Base-by-base conservation (phyloP, 257 asterid species). In the Cruciata laevipes region DNA sequence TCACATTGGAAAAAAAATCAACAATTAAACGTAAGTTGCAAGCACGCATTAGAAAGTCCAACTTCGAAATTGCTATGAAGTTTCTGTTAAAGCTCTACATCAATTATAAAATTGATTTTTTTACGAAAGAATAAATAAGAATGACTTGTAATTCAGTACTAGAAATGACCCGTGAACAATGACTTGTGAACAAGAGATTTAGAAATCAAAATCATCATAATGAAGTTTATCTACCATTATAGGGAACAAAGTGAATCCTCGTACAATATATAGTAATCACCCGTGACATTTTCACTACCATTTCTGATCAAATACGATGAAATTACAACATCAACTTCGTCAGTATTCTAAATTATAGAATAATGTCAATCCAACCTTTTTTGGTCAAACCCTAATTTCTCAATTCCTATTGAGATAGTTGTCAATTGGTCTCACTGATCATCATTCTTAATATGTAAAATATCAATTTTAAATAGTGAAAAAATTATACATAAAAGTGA, bases 191-290 rank as follows among this genome's bases (percentile, higher is more conserved):
- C 13, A 23, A 21, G 27, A 56, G 23, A 23, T 42, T 42, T 42
- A 42, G 38, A 7, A 7, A 42, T 42, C 0, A 1, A 40, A 42
- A 42, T 42, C 16, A 42, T 42, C 51, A 42, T 9, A 42, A 40
- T 40, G 17, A 11, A 53, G 12, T 17, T 24, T 11, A 53, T 53
- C 8, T 53, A 53, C 30, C 1, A 27, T 27, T 27, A 6, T 3
- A 47, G 63, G 32, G 35, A 58, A 35, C 35, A 56, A 56, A 56
- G 24, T 23, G 32, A 58, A 58, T 58, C 63, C 63, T 58, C 63
- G 63, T 23, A 56, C 17, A 11, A 56, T 24, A 42, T 47, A 47
- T 17, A 12, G 51, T 42, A 42, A 42, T 18, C 51, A 12, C 51
- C 51, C 51, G 51, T 42, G 51, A 16, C 55, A 47, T 47, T 47